phyloP scores from a whole-genome alignment of 768 basidiomycete species.

The Sistotremastrum niveocremeum region DNA sequence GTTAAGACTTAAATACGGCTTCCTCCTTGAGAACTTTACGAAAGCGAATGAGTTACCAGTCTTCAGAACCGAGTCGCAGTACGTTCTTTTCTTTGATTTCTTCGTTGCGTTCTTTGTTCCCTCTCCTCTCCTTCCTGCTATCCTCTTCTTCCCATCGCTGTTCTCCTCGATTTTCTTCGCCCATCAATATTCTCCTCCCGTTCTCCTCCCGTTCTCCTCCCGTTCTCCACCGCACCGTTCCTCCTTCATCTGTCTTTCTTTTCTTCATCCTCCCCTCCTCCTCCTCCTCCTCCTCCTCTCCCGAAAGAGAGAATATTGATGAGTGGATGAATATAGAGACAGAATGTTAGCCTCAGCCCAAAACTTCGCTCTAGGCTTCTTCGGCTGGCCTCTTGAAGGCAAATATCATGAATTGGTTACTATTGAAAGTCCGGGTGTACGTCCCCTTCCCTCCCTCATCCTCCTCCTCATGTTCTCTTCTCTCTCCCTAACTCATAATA shows the following conservation, averaged over 20 bases:
- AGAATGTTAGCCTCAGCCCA: constrained; percentile 40
- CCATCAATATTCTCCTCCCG: too few species aligned
- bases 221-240: too few species aligned
- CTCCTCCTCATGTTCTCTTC: not conserved
- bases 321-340: constrained; percentile 17
- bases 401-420: constrained; percentile 33
- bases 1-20: constrained; percentile 29
- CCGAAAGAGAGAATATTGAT: not conserved
- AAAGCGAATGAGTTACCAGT: constrained; percentile 28
- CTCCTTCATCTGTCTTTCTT: too few species aligned
- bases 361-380: constrained; percentile 41
- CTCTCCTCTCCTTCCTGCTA: not conserved
- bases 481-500: not conserved
- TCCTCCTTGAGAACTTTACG: constrained; percentile 28
- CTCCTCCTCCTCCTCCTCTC: not conserved
- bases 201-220: too few species aligned
- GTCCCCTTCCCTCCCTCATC: constrained; percentile 11
- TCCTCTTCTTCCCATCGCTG: not conserved
- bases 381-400: constrained; percentile 30
- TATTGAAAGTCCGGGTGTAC: constrained; percentile 23
- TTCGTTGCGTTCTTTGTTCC: too few species aligned
- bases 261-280: too few species aligned
- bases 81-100: too few species aligned
- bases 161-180: too few species aligned
- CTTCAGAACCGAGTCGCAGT: constrained; percentile 40